phyloP scores from a whole-genome alignment of 257 asterid genomes.

The Jacaranda copaia region DNA sequence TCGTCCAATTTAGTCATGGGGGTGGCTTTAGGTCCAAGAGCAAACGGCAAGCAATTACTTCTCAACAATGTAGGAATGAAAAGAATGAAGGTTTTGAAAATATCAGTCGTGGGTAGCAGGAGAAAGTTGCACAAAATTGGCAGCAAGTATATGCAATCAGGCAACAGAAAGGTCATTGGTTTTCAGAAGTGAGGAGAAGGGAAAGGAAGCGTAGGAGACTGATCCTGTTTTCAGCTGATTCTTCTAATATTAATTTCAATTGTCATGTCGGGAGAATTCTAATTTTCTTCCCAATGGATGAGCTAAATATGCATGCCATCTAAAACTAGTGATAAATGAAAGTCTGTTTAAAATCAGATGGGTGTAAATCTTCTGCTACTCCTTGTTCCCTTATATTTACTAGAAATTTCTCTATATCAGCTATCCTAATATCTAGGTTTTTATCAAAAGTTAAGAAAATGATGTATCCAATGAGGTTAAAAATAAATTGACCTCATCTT shows the following conservation, averaged over 20 bases:
- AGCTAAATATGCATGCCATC: not conserved
- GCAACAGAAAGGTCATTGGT: not conserved
- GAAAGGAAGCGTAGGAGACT: not conserved
- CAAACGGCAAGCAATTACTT: no score
- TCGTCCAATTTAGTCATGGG: no score
- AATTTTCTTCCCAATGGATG: not conserved
- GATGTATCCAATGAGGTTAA: conserved; percentile 18
- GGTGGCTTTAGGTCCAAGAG: no score
- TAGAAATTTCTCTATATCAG: conserved; percentile 22
- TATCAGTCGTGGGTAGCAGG: no score
- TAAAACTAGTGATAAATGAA: not conserved
- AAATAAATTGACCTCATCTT: conserved; percentile 70
- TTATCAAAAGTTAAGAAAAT: not conserved
- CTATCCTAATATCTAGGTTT: not conserved
- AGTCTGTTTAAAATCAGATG: not conserved
- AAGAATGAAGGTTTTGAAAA: no score
- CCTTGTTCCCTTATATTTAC: not conserved
- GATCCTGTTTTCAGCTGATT: not conserved
- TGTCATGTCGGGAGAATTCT: not conserved
- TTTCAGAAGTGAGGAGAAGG: not conserved
- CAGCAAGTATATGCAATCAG: no score
- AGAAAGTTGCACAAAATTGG: no score
- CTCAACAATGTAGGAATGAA: no score
- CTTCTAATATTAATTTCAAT: not conserved
- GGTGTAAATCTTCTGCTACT: not conserved